phyloP scores from a whole-genome alignment of 2,329 filamentous ascomycete species.

The Aspergillus ibericus region DNA sequence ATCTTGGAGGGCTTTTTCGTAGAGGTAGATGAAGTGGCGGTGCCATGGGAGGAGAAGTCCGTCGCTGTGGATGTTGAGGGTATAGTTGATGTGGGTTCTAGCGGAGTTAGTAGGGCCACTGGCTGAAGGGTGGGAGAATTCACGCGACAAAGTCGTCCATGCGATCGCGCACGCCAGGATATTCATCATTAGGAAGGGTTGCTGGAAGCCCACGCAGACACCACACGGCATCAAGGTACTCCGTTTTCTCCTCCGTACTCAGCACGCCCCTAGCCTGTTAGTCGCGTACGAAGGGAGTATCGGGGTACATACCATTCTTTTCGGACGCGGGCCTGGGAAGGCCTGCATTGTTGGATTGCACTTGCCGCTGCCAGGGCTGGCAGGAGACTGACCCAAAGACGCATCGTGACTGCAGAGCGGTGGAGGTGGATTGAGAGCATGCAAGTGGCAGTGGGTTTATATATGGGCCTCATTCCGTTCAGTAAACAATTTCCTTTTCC shows the following conservation, averaged over 20 bases:
- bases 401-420: not conserved
- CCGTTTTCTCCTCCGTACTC: slow-evolving; percentile 15
- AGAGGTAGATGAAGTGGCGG: slow-evolving; percentile 18
- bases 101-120: not conserved
- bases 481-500: too few species aligned
- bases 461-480: too few species aligned
- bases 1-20: slow-evolving; percentile 13
- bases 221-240: slow-evolving; percentile 26
- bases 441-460: too few species aligned
- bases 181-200: slow-evolving; percentile 19
- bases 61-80: slow-evolving; percentile 22
- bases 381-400: not conserved
- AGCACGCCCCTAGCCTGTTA: slow-evolving; percentile 21
- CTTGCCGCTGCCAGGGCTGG: not conserved
- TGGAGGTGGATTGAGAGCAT: too few species aligned
- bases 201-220: slow-evolving; percentile 24
- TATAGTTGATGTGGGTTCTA: slow-evolving; percentile 31
- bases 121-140: slow-evolving; percentile 1
- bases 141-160: slow-evolving; percentile 33
- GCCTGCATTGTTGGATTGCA: not conserved
- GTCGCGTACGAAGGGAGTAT: too few species aligned
- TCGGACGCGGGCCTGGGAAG: not conserved
- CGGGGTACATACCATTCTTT: not conserved
- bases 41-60: slow-evolving; percentile 20
- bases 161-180: slow-evolving; percentile 26